Conservation (phyloP, 495 filamentous ascomycete genomes). For the Talaromyces ruber region DNA sequence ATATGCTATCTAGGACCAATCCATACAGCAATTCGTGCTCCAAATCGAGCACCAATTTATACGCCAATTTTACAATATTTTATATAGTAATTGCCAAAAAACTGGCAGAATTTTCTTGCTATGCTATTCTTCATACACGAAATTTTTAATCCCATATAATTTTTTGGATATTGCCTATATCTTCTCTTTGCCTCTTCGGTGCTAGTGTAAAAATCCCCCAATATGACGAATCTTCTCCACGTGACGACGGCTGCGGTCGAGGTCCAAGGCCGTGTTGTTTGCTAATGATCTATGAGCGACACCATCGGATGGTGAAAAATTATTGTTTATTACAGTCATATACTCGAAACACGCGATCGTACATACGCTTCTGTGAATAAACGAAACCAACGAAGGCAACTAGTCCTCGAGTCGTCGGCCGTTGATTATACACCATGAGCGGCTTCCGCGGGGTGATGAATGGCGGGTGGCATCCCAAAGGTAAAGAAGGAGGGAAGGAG, state of each 20-base stretch:
- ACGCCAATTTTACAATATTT: too few species aligned
- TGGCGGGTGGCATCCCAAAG: conserved; percentile 51
- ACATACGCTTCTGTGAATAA: not conserved
- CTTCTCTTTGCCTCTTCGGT: too few species aligned
- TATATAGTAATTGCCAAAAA: too few species aligned
- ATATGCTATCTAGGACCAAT: too few species aligned
- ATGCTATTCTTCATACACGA: too few species aligned
- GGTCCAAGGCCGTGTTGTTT: not conserved
- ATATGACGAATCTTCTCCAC: not conserved
- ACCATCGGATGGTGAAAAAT: not conserved
- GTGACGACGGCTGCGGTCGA: not conserved
- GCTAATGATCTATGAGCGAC: not conserved
- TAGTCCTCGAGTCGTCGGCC: not conserved
- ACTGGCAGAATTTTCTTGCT: too few species aligned
- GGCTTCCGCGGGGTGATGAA: conserved; percentile 42
- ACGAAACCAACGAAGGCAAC: not conserved
- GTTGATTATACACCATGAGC: conserved; percentile 29
- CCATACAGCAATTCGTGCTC: too few species aligned
- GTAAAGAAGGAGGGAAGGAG: conserved; percentile 45
- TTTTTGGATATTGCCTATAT: too few species aligned
- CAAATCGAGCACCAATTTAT: too few species aligned
- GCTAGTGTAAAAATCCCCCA: too few species aligned
- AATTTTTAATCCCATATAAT: too few species aligned
- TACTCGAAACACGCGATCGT: not conserved
- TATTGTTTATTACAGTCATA: not conserved